These are phyloP conservation scores for Purpureocillium lavendulum DNA, from an alignment of 2,329 filamentous ascomycete genomes.

Conservation along the genomic window DNA sequence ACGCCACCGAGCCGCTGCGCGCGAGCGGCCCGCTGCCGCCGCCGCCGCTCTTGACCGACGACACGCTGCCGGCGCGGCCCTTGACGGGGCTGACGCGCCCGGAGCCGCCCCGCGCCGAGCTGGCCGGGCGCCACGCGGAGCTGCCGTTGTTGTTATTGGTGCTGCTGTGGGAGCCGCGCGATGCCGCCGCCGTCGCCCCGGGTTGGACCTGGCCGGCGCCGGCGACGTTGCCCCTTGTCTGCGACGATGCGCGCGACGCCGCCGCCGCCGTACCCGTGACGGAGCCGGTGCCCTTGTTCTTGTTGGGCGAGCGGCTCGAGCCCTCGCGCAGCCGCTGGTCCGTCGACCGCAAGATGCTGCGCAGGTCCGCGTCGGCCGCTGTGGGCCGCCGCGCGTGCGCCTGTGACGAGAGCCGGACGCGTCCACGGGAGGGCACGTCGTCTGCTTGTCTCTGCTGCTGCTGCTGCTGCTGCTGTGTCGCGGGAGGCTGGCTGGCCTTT, in stretches of 20 bases:
- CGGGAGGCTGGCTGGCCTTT: slow-evolving; percentile 14
- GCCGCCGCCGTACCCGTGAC: no score
- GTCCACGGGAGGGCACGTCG: slow-evolving; percentile 6
- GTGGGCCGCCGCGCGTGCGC: slow-evolving; percentile 13
- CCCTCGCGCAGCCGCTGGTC: slow-evolving; percentile 40
- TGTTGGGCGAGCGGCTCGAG: slow-evolving; percentile 18
- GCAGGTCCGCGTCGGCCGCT: slow-evolving; percentile 37
- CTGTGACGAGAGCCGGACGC: slow-evolving; percentile 6
- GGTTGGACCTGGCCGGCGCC: no score
- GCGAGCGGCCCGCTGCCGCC: slow-evolving; percentile 5
- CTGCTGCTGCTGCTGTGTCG: slow-evolving; percentile 9
- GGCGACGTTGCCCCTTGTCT: no score
- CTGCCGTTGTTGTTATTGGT: no score
- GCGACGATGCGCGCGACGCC: no score
- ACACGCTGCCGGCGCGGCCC: no score
- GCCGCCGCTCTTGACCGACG: slow-evolving; percentile 17
- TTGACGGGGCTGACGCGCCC: neutral
- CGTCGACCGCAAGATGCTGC: slow-evolving; percentile 43
- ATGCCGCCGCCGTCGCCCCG: no score
- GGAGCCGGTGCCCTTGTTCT: slow-evolving; percentile 10
- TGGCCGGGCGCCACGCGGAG: no score
- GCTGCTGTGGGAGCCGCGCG: no score
- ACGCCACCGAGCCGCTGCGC: slow-evolving; percentile 20
- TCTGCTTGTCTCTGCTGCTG: neutral
- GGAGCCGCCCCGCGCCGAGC: slow-evolving; percentile 1